These are phyloP conservation scores for Talaromyces borbonicus DNA, from an alignment of 495 filamentous ascomycete genomes.

Conservation along the genomic window DNA sequence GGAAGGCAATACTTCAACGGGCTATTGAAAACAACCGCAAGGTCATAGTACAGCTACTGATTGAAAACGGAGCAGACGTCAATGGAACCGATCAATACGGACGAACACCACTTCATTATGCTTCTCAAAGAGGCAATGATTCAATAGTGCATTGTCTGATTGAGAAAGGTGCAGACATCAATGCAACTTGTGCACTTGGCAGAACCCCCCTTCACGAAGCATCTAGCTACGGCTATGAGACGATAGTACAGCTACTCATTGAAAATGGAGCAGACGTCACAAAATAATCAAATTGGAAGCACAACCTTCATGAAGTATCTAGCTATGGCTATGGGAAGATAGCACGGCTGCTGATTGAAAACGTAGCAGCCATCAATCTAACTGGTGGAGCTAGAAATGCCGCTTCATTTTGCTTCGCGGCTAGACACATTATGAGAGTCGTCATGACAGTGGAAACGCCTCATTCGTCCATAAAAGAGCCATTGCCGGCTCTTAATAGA, in stretches of 20 bases:
- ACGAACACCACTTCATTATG: constrained; percentile 16
- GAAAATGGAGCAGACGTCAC: background rate
- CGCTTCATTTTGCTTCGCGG: no score
- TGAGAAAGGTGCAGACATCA: background rate
- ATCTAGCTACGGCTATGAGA: background rate
- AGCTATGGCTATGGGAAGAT: constrained; percentile 18
- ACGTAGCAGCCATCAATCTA: no score
- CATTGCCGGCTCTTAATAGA: no score
- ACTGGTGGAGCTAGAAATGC: no score
- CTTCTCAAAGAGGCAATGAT: constrained; percentile 15
- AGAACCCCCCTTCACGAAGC: constrained; percentile 15
- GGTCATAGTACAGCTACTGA: constrained; percentile 13
- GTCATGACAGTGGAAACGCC: no score
- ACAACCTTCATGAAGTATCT: no score
- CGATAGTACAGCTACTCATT: background rate
- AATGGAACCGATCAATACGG: constrained; percentile 1
- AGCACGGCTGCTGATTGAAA: no score
- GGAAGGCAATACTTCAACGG: constrained; percentile 14
- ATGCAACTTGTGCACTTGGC: no score
- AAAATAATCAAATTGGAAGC: no score
- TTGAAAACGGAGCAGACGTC: constrained; percentile 4
- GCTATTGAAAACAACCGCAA: constrained; percentile 16
- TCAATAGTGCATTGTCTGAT: constrained; percentile 14
- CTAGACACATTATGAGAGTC: no score
- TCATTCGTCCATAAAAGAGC: no score